These are phyloP conservation scores for Penicillium paneum DNA, from an alignment of 2,329 filamentous ascomycete genomes.

Conservation along the genomic window DNA sequence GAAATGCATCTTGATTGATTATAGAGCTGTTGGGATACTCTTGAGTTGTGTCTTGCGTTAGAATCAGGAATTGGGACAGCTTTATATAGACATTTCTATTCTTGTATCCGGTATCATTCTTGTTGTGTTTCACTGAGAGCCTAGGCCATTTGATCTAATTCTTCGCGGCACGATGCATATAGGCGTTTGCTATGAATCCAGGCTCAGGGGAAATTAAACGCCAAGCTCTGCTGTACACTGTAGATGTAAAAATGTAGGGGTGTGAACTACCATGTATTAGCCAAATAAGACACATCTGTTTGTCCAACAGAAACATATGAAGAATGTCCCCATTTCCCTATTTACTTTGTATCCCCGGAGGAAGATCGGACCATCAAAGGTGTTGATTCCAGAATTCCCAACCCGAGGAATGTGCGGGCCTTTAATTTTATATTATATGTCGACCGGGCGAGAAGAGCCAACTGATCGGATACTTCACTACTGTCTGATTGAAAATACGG, in stretches of 20 bases:
- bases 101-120: background rate
- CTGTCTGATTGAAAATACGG: background rate
- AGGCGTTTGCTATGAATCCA: background rate
- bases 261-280: background rate
- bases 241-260: constrained; percentile 4
- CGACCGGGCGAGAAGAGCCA: background rate
- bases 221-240: background rate
- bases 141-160: background rate
- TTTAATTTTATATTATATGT: background rate
- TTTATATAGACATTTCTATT: background rate
- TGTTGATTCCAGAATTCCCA: background rate
- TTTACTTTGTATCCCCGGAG: background rate
- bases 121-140: background rate
- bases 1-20: constrained; percentile 8
- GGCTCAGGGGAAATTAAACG: background rate
- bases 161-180: background rate
- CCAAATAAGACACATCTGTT: background rate
- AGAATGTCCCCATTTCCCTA: constrained; percentile 6
- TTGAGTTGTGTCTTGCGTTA: background rate
- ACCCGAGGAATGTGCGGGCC: constrained; percentile 2
- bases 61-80: background rate
- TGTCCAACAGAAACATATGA: background rate
- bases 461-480: background rate
- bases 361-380: background rate
- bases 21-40: background rate